phyloP scores from a whole-genome alignment of 2,329 filamentous ascomycete genomes.

The Mariannaea elegans region DNA sequence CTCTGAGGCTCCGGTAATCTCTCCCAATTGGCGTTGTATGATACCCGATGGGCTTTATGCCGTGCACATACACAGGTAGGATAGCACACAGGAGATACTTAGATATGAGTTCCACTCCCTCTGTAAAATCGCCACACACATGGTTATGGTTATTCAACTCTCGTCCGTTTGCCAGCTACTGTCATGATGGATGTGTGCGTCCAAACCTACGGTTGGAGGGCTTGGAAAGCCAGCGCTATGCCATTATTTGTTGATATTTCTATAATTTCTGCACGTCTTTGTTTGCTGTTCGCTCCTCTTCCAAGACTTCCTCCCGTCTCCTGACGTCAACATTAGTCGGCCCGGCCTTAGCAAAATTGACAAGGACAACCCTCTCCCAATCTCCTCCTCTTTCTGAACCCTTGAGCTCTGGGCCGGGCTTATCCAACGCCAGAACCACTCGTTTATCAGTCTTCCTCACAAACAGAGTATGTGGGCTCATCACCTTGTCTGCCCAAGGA shows the following conservation, averaged over 20 bases:
- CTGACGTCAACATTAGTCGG: conserved; percentile 64
- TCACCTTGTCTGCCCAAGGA: conserved; percentile 69
- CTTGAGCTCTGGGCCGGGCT: conserved; percentile 64
- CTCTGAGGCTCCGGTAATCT: not conserved
- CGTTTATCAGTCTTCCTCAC: conserved; percentile 55
- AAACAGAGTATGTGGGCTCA: conserved; percentile 62
- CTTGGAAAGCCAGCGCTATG: not conserved
- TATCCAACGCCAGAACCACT: conserved; percentile 64
- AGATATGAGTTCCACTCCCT: conserved; percentile 28
- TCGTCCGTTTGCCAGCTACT: not conserved
- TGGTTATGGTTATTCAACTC: not conserved
- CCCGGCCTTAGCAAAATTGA: conserved; percentile 60
- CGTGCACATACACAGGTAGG: conserved; percentile 10
- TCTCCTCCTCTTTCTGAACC: conserved; percentile 62
- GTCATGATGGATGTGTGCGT: not conserved
- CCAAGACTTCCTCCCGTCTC: conserved; percentile 58
- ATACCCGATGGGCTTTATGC: conserved; percentile 34
- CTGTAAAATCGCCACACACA: not conserved
- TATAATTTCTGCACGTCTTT: conserved; percentile 40
- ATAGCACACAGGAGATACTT: not conserved
- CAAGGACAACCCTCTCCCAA: conserved; percentile 65
- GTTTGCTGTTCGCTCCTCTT: conserved; percentile 52
- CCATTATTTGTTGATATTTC: not conserved
- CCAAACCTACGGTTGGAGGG: not conserved
- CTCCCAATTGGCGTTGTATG: conserved; percentile 30